Percentiles rank a stretch among this genome's conserved stretches.
phyloP scores from a whole-genome alignment of 257 asterid genomes.

The Nicotiana tabacum region DNA sequence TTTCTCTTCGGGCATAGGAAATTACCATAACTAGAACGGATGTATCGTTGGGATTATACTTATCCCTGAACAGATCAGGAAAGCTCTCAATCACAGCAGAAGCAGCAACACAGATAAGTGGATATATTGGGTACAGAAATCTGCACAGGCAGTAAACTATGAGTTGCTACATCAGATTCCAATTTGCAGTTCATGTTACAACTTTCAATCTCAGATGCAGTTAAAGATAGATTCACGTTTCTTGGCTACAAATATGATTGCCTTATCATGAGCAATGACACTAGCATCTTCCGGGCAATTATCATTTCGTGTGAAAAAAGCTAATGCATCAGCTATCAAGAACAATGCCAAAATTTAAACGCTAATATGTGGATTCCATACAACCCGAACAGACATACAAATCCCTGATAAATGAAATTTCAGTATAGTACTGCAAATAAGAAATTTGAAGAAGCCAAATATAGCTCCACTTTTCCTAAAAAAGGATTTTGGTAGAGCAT shows the following conservation, averaged over 20 bases:
- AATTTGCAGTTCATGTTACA: constrained; percentile 9
- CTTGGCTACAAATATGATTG: neutral
- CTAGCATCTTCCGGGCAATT: neutral
- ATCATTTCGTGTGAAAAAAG: neutral
- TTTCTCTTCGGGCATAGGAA: constrained; percentile 9
- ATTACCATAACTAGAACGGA: constrained; percentile 63
- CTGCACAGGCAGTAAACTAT: constrained; percentile 40
- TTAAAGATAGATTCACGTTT: neutral
- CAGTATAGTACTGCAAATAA: neutral
- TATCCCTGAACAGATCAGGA: constrained; percentile 82
- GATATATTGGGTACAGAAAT: constrained; percentile 96
- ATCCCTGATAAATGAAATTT: neutral
- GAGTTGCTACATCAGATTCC: constrained; percentile 19
- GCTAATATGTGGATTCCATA: neutral
- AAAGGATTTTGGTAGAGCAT: constrained; percentile 1
- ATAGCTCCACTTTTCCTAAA: neutral
- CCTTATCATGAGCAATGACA: neutral
- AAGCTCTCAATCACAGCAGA: constrained; percentile 93
- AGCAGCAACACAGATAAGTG: constrained; percentile 98
- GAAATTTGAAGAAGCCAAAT: neutral
- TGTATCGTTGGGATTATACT: constrained; percentile 47
- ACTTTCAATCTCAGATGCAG: constrained; percentile 6
- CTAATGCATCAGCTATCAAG: neutral
- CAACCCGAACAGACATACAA: neutral
- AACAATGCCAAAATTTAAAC: neutral